Conservation (phyloP, 192 early-diverging fungal genomes). For the Podila epicladia region DNA sequence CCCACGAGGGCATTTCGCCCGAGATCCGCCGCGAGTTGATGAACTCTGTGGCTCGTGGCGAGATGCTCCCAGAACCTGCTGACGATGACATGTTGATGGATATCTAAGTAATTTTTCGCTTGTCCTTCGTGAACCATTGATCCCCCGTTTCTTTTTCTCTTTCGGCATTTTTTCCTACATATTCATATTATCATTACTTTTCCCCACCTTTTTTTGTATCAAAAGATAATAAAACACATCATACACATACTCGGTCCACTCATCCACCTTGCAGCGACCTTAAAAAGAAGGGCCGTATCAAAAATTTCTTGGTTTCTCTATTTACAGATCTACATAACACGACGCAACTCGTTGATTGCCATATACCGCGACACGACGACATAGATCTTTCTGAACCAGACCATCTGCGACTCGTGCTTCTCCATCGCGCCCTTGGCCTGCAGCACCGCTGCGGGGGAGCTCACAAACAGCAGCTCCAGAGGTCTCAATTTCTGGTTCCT, state of each 20-base stretch:
- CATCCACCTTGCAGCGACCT: too few species aligned
- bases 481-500: slow-evolving; percentile 8
- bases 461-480: slow-evolving; percentile 63
- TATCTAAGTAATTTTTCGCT: slow-evolving; percentile 15
- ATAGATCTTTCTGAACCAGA: slow-evolving; percentile 94
- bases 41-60: slow-evolving; percentile 75
- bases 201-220: not conserved
- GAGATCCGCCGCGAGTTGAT: slow-evolving; percentile 94
- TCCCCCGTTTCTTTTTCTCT: not conserved
- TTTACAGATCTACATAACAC: slow-evolving; percentile 53
- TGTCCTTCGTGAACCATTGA: not conserved
- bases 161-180: not conserved
- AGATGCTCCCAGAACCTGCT: slow-evolving; percentile 66
- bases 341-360: slow-evolving; percentile 78
- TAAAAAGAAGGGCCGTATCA: too few species aligned
- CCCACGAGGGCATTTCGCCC: slow-evolving; percentile 85
- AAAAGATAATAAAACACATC: slow-evolving; percentile 4
- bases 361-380: slow-evolving; percentile 90
- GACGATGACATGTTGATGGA: slow-evolving; percentile 63
- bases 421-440: slow-evolving; percentile 77
- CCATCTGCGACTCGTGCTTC: slow-evolving; percentile 85
- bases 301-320: not conserved
- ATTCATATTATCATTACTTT: not conserved
- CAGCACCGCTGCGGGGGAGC: slow-evolving; percentile 64
- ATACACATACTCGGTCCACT: not conserved